Evolutionary conservation across 2,329 filamentous ascomycete species (phyloP).

Genomic region (Pseudophaeomoniella oleicola): DNA sequence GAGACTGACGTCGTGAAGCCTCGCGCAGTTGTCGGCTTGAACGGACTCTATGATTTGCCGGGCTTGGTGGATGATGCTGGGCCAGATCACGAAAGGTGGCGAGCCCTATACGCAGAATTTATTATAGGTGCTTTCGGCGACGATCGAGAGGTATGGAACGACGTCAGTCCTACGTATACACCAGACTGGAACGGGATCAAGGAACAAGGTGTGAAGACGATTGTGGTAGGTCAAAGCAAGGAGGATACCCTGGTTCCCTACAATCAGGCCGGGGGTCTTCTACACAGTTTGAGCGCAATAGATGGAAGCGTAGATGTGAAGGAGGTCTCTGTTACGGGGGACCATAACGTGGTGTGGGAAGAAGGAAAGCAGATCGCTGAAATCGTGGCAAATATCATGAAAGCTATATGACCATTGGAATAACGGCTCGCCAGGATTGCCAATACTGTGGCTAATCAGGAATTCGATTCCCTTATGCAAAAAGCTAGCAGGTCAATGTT

Average conservation of each 20-base stretch:
- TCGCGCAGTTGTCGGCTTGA: slow-evolving; percentile 42
- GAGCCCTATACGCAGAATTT: slow-evolving; percentile 38
- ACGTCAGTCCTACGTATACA: slow-evolving; percentile 38
- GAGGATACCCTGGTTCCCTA: slow-evolving; percentile 36
- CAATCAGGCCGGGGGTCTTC: slow-evolving; percentile 46
- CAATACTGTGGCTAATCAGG: too few relatives aligned
- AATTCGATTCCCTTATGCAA: too few relatives aligned
- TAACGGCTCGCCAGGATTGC: too few relatives aligned
- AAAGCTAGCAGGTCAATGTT: too few relatives aligned
- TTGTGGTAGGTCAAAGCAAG: slow-evolving; percentile 30
- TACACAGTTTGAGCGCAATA: slow-evolving; percentile 29
- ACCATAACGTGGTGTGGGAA: slow-evolving; percentile 51
- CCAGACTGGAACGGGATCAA: slow-evolving; percentile 16
- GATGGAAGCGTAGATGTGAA: slow-evolving; percentile 20
- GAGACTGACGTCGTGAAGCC: slow-evolving; percentile 24
- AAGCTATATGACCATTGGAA: too few relatives aligned
- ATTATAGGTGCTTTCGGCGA: slow-evolving; percentile 46
- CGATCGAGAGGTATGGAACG: slow-evolving; percentile 35
- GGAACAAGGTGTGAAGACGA: slow-evolving; percentile 16
- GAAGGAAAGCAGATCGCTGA: slow-evolving; percentile 41
- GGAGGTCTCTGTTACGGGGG: slow-evolving; percentile 27
- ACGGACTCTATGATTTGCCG: slow-evolving; percentile 53
- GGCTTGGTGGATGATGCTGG: slow-evolving; percentile 31
- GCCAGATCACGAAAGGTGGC: slow-evolving; percentile 6
- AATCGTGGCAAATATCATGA: slow-evolving; percentile 1